Percentiles rank a stretch among this genome's conserved stretches.
Conservation (phyloP, 1,284 basidiomycete species). For the Tylopilus sp. region DNA sequence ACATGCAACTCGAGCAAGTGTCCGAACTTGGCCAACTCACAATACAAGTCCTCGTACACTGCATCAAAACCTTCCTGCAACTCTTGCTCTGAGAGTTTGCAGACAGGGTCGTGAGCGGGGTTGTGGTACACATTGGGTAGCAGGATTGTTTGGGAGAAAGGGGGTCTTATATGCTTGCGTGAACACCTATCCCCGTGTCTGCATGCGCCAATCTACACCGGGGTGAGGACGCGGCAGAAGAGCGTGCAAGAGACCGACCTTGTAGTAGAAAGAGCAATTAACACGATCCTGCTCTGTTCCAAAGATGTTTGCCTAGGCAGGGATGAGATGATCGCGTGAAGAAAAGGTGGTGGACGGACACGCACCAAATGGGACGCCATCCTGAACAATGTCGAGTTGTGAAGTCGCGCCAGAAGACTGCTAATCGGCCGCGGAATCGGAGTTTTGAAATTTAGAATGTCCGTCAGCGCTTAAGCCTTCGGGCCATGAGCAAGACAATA, state of each 20-base stretch:
- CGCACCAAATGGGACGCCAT: constrained; percentile 66
- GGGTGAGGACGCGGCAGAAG: constrained; percentile 10
- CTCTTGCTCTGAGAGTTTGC: constrained; percentile 82
- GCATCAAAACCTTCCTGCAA: constrained; percentile 95
- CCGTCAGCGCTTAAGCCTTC: too few species aligned
- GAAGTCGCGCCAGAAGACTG: constrained; percentile 10
- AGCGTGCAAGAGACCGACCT: constrained; percentile 46
- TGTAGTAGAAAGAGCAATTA: constrained; percentile 95
- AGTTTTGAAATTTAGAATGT: constrained; percentile 9
- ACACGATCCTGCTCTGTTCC: constrained; percentile 91
- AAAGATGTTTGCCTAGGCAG: constrained; percentile 72
- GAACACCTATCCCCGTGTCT: constrained; percentile 95
- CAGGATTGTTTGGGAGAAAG: constrained; percentile 96
- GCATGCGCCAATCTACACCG: constrained; percentile 83
- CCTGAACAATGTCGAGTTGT: background rate
- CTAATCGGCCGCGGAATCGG: constrained; percentile 20
- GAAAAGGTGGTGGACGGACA: background rate
- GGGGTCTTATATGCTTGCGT: constrained; percentile 95
- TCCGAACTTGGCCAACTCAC: constrained; percentile 93
- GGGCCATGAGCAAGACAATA: too few species aligned
- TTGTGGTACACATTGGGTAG: constrained; percentile 99
- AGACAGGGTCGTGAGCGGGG: constrained; percentile 87
- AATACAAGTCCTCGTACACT: constrained; percentile 93
- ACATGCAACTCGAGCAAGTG: constrained; percentile 94
- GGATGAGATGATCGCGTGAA: background rate